Evolutionary conservation across 1,284 basidiomycete species (phyloP).

Genomic region (Agaricales sp.): DNA sequence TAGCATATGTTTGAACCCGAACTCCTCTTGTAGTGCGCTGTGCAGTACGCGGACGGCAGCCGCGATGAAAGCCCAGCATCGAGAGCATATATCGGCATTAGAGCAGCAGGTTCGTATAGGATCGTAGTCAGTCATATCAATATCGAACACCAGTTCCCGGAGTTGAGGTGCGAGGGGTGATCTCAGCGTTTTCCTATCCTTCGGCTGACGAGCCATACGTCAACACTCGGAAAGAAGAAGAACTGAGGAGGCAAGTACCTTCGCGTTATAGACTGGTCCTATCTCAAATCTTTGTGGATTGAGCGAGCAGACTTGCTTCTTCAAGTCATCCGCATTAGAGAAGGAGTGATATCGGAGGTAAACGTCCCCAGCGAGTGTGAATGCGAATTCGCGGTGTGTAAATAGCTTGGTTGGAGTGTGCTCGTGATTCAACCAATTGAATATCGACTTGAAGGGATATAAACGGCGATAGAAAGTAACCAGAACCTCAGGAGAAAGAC

Average conservation of each 20-base stretch:
- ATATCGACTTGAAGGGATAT: constrained; percentile 93
- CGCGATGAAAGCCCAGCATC: constrained; percentile 94
- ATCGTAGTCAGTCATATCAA: constrained; percentile 99
- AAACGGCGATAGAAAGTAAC: constrained; percentile 85
- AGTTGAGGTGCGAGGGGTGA: constrained; percentile 69
- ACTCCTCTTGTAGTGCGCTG: constrained; percentile 70
- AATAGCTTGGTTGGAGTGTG: constrained; percentile 68
- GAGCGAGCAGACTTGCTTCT: constrained; percentile 77
- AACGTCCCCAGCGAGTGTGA: constrained; percentile 85
- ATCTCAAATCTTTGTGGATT: constrained; percentile 95
- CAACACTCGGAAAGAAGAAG: constrained; percentile 4
- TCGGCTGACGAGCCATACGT: constrained; percentile 45
- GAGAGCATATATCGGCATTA: constrained; percentile 83
- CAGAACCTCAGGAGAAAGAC: constrained; percentile 48
- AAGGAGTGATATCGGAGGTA: constrained; percentile 97
- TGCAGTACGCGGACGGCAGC: constrained; percentile 90
- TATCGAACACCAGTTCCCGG: constrained; percentile 98
- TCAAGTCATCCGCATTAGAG: constrained; percentile 77
- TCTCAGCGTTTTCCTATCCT: constrained; percentile 83
- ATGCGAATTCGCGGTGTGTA: constrained; percentile 94
- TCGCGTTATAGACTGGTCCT: constrained; percentile 85
- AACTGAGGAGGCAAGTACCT: constrained; percentile 34
- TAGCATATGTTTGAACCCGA: constrained; percentile 74
- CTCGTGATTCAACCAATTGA: constrained; percentile 92
- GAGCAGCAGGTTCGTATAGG: constrained; percentile 92